Base-by-base conservation (phyloP, 2,329 filamentous ascomycete species). In the Microdochium nivale region DNA sequence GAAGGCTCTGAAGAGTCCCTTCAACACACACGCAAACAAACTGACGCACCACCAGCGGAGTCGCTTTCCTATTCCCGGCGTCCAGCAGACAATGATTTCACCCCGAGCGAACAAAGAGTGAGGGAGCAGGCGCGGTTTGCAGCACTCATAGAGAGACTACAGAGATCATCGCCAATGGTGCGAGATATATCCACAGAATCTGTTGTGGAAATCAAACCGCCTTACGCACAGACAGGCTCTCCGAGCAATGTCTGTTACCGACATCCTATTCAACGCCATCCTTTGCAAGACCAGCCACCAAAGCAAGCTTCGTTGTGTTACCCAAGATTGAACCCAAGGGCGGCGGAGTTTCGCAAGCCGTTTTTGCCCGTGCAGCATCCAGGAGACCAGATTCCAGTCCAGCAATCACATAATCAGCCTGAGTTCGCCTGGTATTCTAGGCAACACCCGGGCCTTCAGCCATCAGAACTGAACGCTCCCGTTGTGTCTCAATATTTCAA, bases 281-380 rank as follows among this genome's bases (percentile, higher is more conserved):
- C 24, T 1, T 16, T 13, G 16, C 27, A 40, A 19, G 23, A 19
- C 27, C 43, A 13, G 40, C 5, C 19, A 13, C 44, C 21, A 8
- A 48, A n/a, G 14, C 25, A 4, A 30, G 50, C 30, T 2, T 25
- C 25, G 37, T 30, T 14, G 24, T 10, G 35, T 40, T 13, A 21
- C 37, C 33, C 16, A 10, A 43, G 11, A 25, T 25, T 65, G 52
- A 65, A 65, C 51, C 62, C 62, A 1, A 35, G 54, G 43, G 62
- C 62, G 11, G 24, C 53, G 7, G 62, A 65, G 35, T 65, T 64
- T 48, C 52, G 37, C 23, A 52, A 27, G 44, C 11, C 49, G n/a
- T 19, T 25, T 5, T 14, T 48, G 19, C 19, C 25, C 2, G 47
- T 32, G n/a, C 35, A 53, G 25, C 40, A 49, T 33, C 32, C 44